A percentile compares a stretch with the other conserved stretches of the same genome.
These are phyloP conservation scores for Puccinia polysora DNA, from an alignment of 1,284 basidiomycete genomes.

Conservation along the genomic window DNA sequence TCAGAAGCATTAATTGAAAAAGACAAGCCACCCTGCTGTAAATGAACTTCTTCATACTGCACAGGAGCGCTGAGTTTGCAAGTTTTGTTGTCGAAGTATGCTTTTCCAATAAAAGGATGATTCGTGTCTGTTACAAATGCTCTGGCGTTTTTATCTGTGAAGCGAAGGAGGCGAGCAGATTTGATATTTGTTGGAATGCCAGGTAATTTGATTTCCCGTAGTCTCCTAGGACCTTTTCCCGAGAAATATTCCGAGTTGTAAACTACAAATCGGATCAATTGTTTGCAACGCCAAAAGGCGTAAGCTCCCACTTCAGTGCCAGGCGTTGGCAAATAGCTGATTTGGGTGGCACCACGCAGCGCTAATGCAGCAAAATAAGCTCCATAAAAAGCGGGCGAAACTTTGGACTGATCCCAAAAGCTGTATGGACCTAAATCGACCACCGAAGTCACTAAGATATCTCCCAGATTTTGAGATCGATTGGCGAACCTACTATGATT, in stretches of 20 bases:
- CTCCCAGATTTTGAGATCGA: background rate
- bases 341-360: constrained; percentile 49
- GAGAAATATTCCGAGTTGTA: constrained; percentile 13
- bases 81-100: background rate
- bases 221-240: background rate
- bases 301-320: constrained; percentile 53
- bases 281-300: background rate
- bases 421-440: background rate
- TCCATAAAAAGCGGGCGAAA: constrained; percentile 56
- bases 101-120: background rate
- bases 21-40: background rate
- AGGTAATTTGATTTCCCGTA: background rate
- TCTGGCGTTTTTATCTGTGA: background rate
- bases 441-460: background rate
- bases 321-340: constrained; percentile 55
- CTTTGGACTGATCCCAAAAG: constrained; percentile 45
- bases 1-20: too few species aligned
- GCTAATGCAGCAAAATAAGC: constrained; percentile 56
- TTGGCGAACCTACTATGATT: background rate
- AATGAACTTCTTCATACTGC: background rate
- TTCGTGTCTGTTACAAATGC: background rate
- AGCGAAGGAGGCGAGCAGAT: background rate
- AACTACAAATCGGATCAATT: background rate
- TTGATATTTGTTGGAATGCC: background rate
- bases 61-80: background rate